Evolutionary conservation across 257 asterid genomes (phyloP).

Genomic region (Plantago major): DNA sequence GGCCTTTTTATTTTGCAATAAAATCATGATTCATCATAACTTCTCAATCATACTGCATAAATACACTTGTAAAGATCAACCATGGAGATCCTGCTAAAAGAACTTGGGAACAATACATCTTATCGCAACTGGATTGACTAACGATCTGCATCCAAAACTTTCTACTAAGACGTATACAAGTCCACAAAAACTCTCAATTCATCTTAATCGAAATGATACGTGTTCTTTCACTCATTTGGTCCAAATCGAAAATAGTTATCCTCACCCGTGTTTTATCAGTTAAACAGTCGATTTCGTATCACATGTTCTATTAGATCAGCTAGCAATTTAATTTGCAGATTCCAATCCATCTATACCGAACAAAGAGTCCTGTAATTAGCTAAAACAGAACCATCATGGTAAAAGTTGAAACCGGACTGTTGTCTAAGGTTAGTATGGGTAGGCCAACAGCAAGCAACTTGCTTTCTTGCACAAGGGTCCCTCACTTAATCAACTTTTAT

Average conservation of each 20-base stretch:
- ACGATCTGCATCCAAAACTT: no score
- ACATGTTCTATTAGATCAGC: neutral
- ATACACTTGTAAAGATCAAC: constrained; percentile 14
- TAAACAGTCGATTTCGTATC: neutral
- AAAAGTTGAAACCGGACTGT: neutral
- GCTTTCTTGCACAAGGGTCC: constrained; percentile 29
- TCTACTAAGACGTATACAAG: no score
- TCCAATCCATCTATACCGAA: no score
- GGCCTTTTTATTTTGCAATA: constrained; percentile 21
- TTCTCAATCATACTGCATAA: constrained; percentile 22
- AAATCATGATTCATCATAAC: constrained; percentile 26
- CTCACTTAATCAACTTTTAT: constrained; percentile 14
- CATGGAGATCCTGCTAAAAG: neutral
- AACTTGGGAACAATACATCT: no score
- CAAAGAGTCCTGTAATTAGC: no score
- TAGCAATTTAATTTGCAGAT: neutral
- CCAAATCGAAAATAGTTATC: no score
- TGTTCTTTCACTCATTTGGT: no score
- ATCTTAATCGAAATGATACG: no score
- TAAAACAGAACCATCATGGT: neutral
- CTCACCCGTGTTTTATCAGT: neutral
- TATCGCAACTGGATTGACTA: no score
- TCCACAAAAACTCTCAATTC: no score
- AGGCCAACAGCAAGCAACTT: constrained; percentile 23
- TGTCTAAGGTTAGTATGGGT: constrained; percentile 10